Conservation (phyloP, 257 asterid species). For the Ligustrum vulgare region DNA sequence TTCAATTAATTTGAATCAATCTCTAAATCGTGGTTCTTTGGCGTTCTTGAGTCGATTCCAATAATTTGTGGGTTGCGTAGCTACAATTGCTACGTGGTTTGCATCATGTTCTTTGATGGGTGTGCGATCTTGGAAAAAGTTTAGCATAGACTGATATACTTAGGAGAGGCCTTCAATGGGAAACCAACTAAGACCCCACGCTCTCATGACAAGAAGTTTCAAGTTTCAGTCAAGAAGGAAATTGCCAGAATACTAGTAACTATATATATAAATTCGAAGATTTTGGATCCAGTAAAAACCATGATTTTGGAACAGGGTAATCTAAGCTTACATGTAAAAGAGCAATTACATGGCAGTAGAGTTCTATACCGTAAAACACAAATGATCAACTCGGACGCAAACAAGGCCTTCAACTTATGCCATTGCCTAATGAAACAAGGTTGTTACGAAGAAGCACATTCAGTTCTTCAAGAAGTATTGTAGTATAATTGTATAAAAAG, state of each 20-base stretch:
- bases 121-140: no score
- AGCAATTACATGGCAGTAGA: constrained; percentile 70
- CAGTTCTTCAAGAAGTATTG: constrained; percentile 59
- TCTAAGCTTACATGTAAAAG: constrained; percentile 79
- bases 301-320: constrained; percentile 37
- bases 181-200: constrained; percentile 79
- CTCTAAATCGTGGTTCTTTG: no score
- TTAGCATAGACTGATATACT: constrained; percentile 63
- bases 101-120: no score
- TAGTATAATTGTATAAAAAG: constrained; percentile 37
- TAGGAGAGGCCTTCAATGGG: constrained; percentile 79
- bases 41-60: no score
- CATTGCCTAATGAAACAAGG: constrained; percentile 65
- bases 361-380: constrained; percentile 78
- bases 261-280: no score
- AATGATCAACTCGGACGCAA: constrained; percentile 75
- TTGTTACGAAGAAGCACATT: constrained; percentile 57
- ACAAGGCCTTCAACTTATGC: constrained; percentile 75
- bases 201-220: constrained; percentile 87
- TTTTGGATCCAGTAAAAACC: no score
- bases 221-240: constrained; percentile 72
- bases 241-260: constrained; percentile 67
- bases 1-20: no score
- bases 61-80: no score
- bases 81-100: no score